Evolutionary conservation across 106 monocot genomes (phyloP), one percentile per base, ranked within the genome.

Genomic region (Phalaenopsis equestris): DNA sequence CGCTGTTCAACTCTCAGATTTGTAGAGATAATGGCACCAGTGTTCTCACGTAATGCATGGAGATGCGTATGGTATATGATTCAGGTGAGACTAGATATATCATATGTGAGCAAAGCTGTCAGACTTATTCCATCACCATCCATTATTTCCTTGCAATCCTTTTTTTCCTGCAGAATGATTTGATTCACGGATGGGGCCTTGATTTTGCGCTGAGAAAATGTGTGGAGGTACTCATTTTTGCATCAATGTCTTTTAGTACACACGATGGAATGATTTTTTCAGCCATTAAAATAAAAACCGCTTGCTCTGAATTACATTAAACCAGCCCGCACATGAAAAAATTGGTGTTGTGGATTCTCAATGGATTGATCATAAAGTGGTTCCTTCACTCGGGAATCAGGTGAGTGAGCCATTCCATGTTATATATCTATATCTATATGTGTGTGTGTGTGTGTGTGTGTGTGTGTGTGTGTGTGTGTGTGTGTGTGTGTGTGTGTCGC

Each of bases 131-230:
- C 6, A 19, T 74, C 43, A 42, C 5, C n/a, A 1, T 74, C 74
- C 74, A 42, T 74, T 19, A 18, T 36, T 74, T 45, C 8, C 19
- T 74, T 6, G 2, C n/a, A 3, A 41, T 80, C 36, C 11, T 47
- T 41, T 79, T 45, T 5, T 55, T 75, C 16, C 9, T 80, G 67
- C 82, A 91, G 91, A 91, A 91, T 83, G 91, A 91, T 77, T 80
- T 91, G 75, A 77, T 91, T 83, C 91, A 91, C 81, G 91, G 91
- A 78, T 91, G 91, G 91, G 91, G 88, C 58, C 88, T 91, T 9
- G 91, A 91, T 83, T 84, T 88, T 76, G 86, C 86, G 55, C 82
- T 88, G 46, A 80, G 86, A 74, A 91, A 56, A 88, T 91, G 91
- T 75, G 84, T 86, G 18, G 91, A 91, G 86, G 91, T 91, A 84